Base-by-base conservation (phyloP, 23 red algal species). In the Pyropia haitanensis region DNA sequence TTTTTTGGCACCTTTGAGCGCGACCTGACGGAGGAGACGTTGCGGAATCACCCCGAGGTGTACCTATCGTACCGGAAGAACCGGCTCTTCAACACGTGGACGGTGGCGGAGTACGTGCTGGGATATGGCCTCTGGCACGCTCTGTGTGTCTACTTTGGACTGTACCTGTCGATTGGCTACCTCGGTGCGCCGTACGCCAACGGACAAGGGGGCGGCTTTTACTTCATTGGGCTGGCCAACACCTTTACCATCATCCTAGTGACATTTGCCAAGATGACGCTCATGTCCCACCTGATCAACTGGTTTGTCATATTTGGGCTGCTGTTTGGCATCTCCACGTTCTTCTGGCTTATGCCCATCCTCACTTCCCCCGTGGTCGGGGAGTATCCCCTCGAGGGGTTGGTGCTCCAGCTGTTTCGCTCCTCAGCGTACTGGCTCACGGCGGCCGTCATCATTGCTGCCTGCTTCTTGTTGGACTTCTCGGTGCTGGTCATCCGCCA, bases 121-220 rank as follows among this genome's bases (percentile, higher is more conserved):
- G 27, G 74, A 18, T 90, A 90, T 59, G 86, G 77, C 8, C 50
- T 90, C 14, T 90, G 86, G 86, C 86, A 90, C 68, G 77, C 86
- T 27, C 53, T 82, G 12, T 46, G 68, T 9, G 78, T 83, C 28
- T 90, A 80, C 54, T 90, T 81, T 27, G 86, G 75, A 51, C 33
- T 77, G 56, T 89, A 79, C 49, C 53, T 83, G 14, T 18, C 68
- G 31, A 76, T 87, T 27, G 81, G 71, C 16, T 87, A 77, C 39
- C 34, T 87, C 52, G 57, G 14, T 64, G 76, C 76, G 50, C 63
- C 48, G 23, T 76, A 71, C 62, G 1, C 52, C 26, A 74, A 80
- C 53, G 88, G 88, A 12, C 71, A 51, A 28, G 79, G 78, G 58
- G 70, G 65, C 25, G 88, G 88, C 15, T 30, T 79, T 19, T 59